A percentile compares a stretch with the other conserved stretches of the same genome.
These are phyloP conservation scores for Pyrrhoderma lamaoense DNA, from an alignment of 1,284 basidiomycete species.

Conservation along the genomic window DNA sequence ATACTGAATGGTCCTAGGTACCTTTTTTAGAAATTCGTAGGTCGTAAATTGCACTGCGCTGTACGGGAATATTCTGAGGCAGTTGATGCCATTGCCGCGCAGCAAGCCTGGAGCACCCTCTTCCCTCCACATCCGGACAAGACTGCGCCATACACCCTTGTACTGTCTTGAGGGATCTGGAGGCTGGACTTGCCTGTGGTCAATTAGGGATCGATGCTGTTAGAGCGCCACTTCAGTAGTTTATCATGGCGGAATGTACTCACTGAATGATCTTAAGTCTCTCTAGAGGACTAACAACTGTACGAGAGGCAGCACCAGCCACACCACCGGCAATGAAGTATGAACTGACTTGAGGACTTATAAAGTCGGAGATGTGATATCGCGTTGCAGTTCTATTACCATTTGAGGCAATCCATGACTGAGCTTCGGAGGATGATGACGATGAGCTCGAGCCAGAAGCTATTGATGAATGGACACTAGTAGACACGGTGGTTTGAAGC, in stretches of 20 bases:
- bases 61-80: slow-evolving; percentile 50
- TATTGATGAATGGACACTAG: not conserved
- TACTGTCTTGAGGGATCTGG: slow-evolving; percentile 58
- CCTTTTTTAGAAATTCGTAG: slow-evolving; percentile 83
- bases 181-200: slow-evolving; percentile 73
- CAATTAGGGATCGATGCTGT: no score
- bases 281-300: slow-evolving; percentile 88
- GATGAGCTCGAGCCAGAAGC: not conserved
- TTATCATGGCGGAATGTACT: slow-evolving; percentile 26
- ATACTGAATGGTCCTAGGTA: slow-evolving; percentile 25
- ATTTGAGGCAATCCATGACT: not conserved
- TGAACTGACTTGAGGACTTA: slow-evolving; percentile 57
- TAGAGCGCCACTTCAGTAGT: no score
- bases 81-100: slow-evolving; percentile 91
- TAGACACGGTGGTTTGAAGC: no score
- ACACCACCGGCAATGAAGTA: slow-evolving; percentile 72
- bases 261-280: slow-evolving; percentile 94
- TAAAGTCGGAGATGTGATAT: slow-evolving; percentile 20
- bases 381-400: slow-evolving; percentile 12
- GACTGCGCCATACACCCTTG: slow-evolving; percentile 74
- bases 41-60: slow-evolving; percentile 92
- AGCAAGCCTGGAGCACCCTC: slow-evolving; percentile 91
- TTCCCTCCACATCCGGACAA: slow-evolving; percentile 85
- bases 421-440: not conserved
- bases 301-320: slow-evolving; percentile 79